These are phyloP conservation scores for Jacaranda copaia DNA, from an alignment of 257 asterid species.

Conservation along the genomic window DNA sequence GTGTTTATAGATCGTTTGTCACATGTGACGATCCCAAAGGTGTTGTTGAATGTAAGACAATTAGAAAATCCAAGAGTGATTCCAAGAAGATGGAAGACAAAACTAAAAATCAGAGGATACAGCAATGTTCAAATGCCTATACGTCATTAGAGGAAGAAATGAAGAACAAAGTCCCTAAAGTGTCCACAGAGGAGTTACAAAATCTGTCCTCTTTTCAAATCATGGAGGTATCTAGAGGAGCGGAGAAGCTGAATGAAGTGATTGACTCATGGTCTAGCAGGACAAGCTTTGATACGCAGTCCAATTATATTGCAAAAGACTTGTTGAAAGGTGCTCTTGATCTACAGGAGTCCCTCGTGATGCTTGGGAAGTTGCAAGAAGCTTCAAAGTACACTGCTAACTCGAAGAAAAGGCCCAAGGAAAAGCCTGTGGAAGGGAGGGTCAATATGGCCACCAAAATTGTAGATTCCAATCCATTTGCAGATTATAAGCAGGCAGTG, in stretches of 20 bases:
- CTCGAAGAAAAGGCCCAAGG: constrained; percentile 51
- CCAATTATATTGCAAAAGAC: constrained; percentile 58
- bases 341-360: constrained; percentile 63
- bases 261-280: constrained; percentile 52
- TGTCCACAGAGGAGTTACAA: constrained; percentile 43
- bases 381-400: constrained; percentile 53
- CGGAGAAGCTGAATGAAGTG: constrained; percentile 56
- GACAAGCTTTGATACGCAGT: constrained; percentile 39
- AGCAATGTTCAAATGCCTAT: constrained; percentile 38
- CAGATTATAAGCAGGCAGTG: constrained; percentile 31
- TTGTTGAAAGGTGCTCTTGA: constrained; percentile 73
- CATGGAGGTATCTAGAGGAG: constrained; percentile 70
- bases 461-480: constrained; percentile 15
- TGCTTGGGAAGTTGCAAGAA: constrained; percentile 70
- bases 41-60: constrained; percentile 63
- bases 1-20: constrained; percentile 67
- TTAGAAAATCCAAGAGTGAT: constrained; percentile 53
- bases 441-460: background rate
- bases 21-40: constrained; percentile 82
- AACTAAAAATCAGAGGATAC: constrained; percentile 27
- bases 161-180: constrained; percentile 31
- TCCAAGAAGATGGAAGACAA: constrained; percentile 40
- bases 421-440: constrained; percentile 36
- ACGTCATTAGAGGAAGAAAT: constrained; percentile 36
- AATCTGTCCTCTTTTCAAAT: constrained; percentile 57